phyloP scores from a whole-genome alignment of 2,329 filamentous ascomycete genomes.

The Catunica adiposa region DNA sequence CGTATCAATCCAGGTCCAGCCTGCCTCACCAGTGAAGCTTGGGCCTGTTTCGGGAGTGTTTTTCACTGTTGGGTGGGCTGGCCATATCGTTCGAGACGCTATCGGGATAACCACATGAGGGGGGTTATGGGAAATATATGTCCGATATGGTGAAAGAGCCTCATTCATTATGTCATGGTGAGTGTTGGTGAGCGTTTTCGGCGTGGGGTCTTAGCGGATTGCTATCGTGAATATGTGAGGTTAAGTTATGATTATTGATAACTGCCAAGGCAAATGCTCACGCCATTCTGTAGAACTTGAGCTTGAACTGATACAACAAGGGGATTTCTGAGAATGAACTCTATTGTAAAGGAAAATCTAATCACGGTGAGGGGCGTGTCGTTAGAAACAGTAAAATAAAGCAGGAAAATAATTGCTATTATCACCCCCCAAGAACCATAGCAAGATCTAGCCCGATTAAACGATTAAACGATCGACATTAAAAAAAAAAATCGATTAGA shows the following conservation, averaged over 20 bases:
- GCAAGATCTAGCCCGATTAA: conserved; percentile 5
- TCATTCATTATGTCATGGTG: not conserved
- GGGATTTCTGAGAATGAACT: too few relatives aligned
- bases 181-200: not conserved
- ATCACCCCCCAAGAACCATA: not conserved
- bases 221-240: not conserved
- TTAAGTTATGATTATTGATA: too few relatives aligned
- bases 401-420: not conserved
- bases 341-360: too few relatives aligned
- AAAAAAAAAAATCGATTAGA: conserved; percentile 4
- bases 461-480: conserved; percentile 4
- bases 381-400: not conserved
- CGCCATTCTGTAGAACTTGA: too few relatives aligned
- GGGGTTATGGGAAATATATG: not conserved
- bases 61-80: not conserved
- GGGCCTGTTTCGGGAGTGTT: not conserved
- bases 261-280: too few relatives aligned
- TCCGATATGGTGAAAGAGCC: not conserved
- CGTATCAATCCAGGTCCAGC: not conserved
- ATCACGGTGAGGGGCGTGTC: too few relatives aligned
- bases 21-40: not conserved
- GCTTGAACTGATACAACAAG: too few relatives aligned
- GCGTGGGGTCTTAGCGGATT: not conserved
- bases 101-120: too few relatives aligned
- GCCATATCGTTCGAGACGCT: too few relatives aligned